Conservation (phyloP, 2,329 filamentous ascomycete genomes). For the Fusarium robinianum region DNA sequence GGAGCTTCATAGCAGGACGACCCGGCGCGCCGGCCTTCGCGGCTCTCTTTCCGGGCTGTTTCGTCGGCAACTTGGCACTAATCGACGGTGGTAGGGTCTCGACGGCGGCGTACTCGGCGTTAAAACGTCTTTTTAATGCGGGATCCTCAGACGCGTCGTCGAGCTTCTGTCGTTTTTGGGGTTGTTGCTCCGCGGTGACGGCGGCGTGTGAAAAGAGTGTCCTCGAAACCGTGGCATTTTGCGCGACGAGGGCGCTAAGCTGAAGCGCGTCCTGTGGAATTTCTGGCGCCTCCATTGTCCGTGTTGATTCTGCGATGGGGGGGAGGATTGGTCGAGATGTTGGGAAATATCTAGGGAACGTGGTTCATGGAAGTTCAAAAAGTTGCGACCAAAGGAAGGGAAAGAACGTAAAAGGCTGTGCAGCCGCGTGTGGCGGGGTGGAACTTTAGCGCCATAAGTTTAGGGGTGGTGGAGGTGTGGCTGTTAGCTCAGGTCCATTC, state of each 20-base stretch:
- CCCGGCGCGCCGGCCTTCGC: constrained; percentile 55
- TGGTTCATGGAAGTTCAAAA: constrained; percentile 22
- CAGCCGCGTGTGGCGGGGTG: constrained; percentile 41
- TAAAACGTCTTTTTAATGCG: constrained; percentile 56
- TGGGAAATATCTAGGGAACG: too few relatives aligned
- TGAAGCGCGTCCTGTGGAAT: constrained; percentile 40
- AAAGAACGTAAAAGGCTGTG: constrained; percentile 30
- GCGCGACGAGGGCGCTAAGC: constrained; percentile 42
- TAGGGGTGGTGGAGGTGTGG: constrained; percentile 2
- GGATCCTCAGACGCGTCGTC: constrained; percentile 43
- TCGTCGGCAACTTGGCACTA: constrained; percentile 74
- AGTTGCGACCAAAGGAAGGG: constrained; percentile 34
- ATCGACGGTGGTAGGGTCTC: constrained; percentile 77
- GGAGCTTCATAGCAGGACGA: constrained; percentile 44
- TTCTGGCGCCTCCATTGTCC: constrained; percentile 43
- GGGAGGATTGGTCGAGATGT: constrained; percentile 8
- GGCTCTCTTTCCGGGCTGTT: constrained; percentile 40
- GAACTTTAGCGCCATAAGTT: constrained; percentile 22
- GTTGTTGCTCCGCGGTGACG: constrained; percentile 31
- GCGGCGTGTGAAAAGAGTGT: constrained; percentile 39
- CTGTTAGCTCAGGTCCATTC: constrained; percentile 12
- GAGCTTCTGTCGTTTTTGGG: constrained; percentile 46
- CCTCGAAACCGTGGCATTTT: constrained; percentile 43
- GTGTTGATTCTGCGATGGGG: constrained; percentile 10
- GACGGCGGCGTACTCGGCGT: constrained; percentile 77